Evolutionary conservation across 352 stramenopile genomes (phyloP).

Genomic region (Phytophthora foliorum): DNA sequence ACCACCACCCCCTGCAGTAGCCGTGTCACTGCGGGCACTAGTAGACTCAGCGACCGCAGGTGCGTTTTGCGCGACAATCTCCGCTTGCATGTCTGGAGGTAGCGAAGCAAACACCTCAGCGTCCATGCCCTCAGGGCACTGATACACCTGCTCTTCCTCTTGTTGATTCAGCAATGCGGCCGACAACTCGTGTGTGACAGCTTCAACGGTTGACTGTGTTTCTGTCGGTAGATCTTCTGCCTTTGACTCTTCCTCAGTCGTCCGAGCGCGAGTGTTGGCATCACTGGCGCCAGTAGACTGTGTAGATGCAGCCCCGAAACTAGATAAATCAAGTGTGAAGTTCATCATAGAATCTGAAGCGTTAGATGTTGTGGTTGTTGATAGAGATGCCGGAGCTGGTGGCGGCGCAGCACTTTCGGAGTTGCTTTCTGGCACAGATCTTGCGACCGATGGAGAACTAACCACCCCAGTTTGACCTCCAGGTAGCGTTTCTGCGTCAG

Average conservation of each 20-base stretch:
- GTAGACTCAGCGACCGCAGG: slow-evolving; percentile 41
- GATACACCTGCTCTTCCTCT: slow-evolving; percentile 37
- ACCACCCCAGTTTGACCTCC: slow-evolving; percentile 21
- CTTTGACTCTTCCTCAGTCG: slow-evolving; percentile 44
- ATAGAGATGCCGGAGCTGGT: slow-evolving; percentile 42
- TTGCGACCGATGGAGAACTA: slow-evolving; percentile 4
- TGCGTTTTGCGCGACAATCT: slow-evolving; percentile 92
- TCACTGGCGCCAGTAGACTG: slow-evolving; percentile 16
- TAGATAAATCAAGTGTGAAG: slow-evolving; percentile 85
- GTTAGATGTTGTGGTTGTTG: slow-evolving; percentile 21
- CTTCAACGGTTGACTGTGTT: slow-evolving; percentile 33
- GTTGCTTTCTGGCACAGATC: slow-evolving; percentile 20
- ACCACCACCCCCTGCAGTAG: slow-evolving; percentile 35
- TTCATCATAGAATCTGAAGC: slow-evolving; percentile 70
- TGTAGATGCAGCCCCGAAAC: slow-evolving; percentile 42
- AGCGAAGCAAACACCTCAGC: slow-evolving; percentile 97
- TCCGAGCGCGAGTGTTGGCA: slow-evolving; percentile 2
- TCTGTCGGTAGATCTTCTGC: slow-evolving; percentile 35
- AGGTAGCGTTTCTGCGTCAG: slow-evolving; percentile 43
- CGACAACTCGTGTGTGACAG: slow-evolving; percentile 32
- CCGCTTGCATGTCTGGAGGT: slow-evolving; percentile 97
- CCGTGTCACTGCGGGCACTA: slow-evolving; percentile 41
- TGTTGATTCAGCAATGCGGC: slow-evolving; percentile 29
- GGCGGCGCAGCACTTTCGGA: slow-evolving; percentile 30
- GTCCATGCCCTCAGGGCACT: slow-evolving; percentile 96